Evolutionary conservation across 2,329 filamentous ascomycete genomes (phyloP).

Genomic region (Colletotrichum sp.): DNA sequence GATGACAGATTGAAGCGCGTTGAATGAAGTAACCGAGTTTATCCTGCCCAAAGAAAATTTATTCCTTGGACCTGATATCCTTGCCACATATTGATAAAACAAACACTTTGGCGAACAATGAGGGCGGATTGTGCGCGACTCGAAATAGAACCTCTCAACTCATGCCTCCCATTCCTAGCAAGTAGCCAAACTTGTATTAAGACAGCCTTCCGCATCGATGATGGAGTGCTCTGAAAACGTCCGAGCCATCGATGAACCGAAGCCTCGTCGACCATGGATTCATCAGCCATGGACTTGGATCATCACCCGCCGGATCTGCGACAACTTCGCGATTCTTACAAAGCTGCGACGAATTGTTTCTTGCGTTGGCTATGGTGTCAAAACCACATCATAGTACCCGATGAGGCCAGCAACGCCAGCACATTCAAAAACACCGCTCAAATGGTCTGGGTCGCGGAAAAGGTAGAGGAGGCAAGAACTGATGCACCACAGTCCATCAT

Average conservation of each 20-base stretch:
- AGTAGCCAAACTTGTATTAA: neutral
- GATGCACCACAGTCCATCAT: too few relatives aligned
- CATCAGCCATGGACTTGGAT: neutral
- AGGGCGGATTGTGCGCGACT: neutral
- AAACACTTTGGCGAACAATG: neutral
- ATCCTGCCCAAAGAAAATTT: fast-evolving
- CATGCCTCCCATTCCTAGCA: neutral
- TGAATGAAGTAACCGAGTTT: neutral
- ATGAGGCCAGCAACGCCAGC: too few relatives aligned
- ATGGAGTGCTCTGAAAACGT: neutral
- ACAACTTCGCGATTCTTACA: neutral
- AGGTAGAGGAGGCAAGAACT: too few relatives aligned
- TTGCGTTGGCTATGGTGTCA: neutral
- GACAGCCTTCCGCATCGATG: neutral
- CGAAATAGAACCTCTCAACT: neutral
- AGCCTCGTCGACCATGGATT: neutral
- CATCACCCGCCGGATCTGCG: neutral
- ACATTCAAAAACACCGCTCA: too few relatives aligned
- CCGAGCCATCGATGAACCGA: neutral
- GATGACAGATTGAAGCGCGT: neutral
- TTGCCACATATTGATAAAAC: too few relatives aligned
- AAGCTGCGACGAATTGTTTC: neutral
- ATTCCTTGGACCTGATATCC: too few relatives aligned
- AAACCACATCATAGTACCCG: too few relatives aligned
- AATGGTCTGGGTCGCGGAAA: too few relatives aligned